Evolutionary conservation across 345 rosid genomes (phyloP).

Genomic region (Pseudoturritis turrita): DNA sequence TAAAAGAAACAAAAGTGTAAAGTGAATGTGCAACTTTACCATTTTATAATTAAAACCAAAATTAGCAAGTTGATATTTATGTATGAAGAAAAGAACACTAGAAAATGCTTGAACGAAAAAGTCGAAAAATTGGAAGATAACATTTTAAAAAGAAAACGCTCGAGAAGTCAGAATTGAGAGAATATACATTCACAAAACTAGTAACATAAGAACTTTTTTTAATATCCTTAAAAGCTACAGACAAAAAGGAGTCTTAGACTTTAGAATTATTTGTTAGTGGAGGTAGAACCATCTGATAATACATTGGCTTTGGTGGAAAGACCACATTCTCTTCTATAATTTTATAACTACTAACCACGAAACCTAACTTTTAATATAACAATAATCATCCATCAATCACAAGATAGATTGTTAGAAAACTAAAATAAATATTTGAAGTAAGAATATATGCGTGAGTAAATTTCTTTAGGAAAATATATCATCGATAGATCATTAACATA

Average conservation of each 20-base stretch:
- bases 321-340: conserved; percentile 10
- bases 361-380: conserved; percentile 19
- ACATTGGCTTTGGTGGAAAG: conserved; percentile 16
- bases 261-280: conserved; percentile 3
- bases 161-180: neutral
- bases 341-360: conserved; percentile 12
- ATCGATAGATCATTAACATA: too few relatives aligned
- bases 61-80: neutral
- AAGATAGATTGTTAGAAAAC: neutral
- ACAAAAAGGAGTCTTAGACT: neutral
- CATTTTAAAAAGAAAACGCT: neutral
- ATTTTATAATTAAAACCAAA: neutral
- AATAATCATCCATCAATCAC: conserved; percentile 4
- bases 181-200: neutral
- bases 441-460: neutral
- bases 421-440: neutral
- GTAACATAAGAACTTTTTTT: neutral
- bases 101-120: neutral
- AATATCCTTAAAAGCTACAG: neutral
- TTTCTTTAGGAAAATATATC: too few relatives aligned
- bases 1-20: neutral
- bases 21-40: neutral
- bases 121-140: neutral
- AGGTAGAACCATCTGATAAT: conserved; percentile 6
- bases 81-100: neutral